Percentiles rank a stretch among this genome's conserved stretches.
These are phyloP conservation scores for Infundibulicybe gibba DNA, from an alignment of 768 basidiomycete species.

Conservation along the genomic window DNA sequence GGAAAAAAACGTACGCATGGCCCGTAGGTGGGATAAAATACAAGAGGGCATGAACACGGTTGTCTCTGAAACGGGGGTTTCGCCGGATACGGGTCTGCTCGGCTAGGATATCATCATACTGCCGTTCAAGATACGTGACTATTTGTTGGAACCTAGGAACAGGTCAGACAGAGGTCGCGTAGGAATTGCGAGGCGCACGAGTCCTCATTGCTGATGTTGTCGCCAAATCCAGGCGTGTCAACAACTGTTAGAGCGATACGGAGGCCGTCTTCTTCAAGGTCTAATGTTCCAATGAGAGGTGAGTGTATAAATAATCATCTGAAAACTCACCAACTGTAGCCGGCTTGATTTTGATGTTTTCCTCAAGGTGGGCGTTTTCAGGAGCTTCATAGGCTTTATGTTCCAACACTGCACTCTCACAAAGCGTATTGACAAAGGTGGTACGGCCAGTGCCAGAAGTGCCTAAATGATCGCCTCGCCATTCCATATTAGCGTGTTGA, in stretches of 20 bases:
- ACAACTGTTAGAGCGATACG: conserved; percentile 88
- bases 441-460: conserved; percentile 86
- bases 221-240: conserved; percentile 91
- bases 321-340: conserved; percentile 66
- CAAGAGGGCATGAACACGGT: conserved; percentile 80
- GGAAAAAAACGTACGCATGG: conserved; percentile 58
- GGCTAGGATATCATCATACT: conserved; percentile 90
- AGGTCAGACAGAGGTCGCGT: conserved; percentile 5
- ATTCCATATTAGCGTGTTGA: not conserved
- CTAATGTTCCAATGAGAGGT: conserved; percentile 28
- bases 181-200: conserved; percentile 46
- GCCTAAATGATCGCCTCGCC: conserved; percentile 39
- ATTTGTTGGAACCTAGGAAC: conserved; percentile 79
- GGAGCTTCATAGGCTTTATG: conserved; percentile 67
- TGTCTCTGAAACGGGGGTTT: conserved; percentile 89
- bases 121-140: conserved; percentile 80
- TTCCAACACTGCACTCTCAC: conserved; percentile 70
- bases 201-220: conserved; percentile 87
- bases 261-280: conserved; percentile 89
- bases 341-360: conserved; percentile 76
- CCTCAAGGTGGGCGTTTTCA: conserved; percentile 73
- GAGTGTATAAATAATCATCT: not conserved
- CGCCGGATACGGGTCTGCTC: conserved; percentile 89
- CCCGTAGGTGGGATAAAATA: conserved; percentile 92
- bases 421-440: conserved; percentile 91